A percentile compares a stretch with the other conserved stretches of the same genome.
Conservation (phyloP, 805 yeast species). For the Nakazawaea populi region DNA sequence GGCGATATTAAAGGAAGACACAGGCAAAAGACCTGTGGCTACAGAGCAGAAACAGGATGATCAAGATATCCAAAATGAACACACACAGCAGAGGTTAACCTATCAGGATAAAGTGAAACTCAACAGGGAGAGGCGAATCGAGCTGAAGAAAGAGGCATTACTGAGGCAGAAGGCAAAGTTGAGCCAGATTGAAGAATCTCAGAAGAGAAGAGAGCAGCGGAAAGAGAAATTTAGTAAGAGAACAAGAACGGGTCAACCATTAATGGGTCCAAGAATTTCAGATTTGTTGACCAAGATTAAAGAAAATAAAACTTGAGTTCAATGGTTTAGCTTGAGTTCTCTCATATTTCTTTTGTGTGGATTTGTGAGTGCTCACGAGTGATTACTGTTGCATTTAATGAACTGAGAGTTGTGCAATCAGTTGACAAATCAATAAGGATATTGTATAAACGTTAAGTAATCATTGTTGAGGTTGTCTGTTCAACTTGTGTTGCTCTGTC, state of each 20-base stretch:
- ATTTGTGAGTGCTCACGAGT: too few species aligned
- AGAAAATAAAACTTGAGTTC: neutral
- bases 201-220: constrained; percentile 37
- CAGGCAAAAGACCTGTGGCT: constrained; percentile 24
- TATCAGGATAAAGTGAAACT: constrained; percentile 40
- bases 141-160: constrained; percentile 33
- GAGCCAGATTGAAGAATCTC: constrained; percentile 28
- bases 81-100: constrained; percentile 12
- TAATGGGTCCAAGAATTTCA: constrained; percentile 84
- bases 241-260: constrained; percentile 79
- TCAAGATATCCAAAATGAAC: neutral
- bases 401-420: too few species aligned
- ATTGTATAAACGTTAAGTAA: too few species aligned
- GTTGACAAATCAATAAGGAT: too few species aligned
- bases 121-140: constrained; percentile 41
- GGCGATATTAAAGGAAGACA: constrained; percentile 68
- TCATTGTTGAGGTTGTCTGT: too few species aligned
- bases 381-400: too few species aligned
- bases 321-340: too few species aligned
- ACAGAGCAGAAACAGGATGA: neutral
- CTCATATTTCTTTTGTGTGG: too few species aligned
- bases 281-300: constrained; percentile 68
- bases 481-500: too few species aligned
- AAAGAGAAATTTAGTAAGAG: constrained; percentile 36
- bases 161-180: constrained; percentile 29